Base-by-base conservation (phyloP, 2,329 filamentous ascomycete genomes). In the Capronia americana region DNA sequence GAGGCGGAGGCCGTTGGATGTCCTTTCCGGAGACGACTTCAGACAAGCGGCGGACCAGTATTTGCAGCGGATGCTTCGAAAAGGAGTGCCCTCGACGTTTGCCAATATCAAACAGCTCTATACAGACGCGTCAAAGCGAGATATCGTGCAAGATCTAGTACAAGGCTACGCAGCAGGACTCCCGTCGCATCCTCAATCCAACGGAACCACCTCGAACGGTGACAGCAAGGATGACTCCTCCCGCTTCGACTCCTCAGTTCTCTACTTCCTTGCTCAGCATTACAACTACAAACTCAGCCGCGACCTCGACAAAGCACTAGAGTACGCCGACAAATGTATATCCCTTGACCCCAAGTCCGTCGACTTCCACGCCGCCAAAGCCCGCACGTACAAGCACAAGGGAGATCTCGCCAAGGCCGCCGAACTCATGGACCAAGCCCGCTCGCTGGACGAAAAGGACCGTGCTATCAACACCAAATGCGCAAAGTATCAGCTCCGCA, bases 391-490 rank as follows among this genome's bases (percentile, higher is more conserved):
- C 81, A 99, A 99, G 83, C 93, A 99, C 78, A 84, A 86, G 58
- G 95, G 94, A 26, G 88, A 97, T 74, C 81, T 89, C 5, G 82
- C 86, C 71, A 92, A 91, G 78, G 95, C 96, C 1, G 87, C 93
- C 0, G 90, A 93, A 74, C 86, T 88, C 50, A 98, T 99, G 92
- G 91, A 97, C 73, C 84, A 90, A 71, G 95, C 95, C 1, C 88
- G 95, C 60, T 86, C 88, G 69, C 84, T 97, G 69, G 96, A 99
- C 75, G 87, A 91, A 71, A 92, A 90, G 80, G 95, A 99, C 76
- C 89, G 95, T 53, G 96, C 98, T 78, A 98, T 98, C 84, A 99
- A 99, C 84, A 96, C 93, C 70, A 99, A 99, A 81, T 90, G 93
- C 57, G 93, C 94, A 66, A 99, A 99, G 77, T 99, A 99, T 77